Base-by-base conservation (phyloP, 2,329 filamentous ascomycete genomes). In the Gnomoniopsis smithogilvyi region DNA sequence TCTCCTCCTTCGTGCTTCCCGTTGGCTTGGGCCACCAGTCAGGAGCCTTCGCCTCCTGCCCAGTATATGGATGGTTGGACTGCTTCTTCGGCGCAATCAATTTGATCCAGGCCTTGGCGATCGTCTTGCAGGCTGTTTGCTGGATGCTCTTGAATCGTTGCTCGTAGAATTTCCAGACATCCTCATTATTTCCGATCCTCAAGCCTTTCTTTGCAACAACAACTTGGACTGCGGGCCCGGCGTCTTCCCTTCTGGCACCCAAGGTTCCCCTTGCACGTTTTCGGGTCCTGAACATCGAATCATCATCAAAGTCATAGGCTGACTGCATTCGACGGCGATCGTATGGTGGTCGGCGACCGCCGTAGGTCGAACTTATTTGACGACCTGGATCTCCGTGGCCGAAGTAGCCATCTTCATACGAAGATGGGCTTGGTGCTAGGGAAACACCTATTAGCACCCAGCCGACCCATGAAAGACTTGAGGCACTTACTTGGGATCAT, bases 31-130 rank as follows among this genome's bases (percentile, higher is more conserved):
- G 86, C 87, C 87, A 89, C 87, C 87, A 90, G 54, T 82, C 81
- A 0, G 86, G 85, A 1, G 82, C 82, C 64, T 83, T 85, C 34
- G 80, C 80, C 49, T 87, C 81, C 34, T 80, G 82, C n/a, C 80
- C 78, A 1, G 86, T 89, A 67, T 92, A 92, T 0, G 89, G 89
- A 65, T 89, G 85, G 19, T 83, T 87, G 0, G 87, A 87, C 70
- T 91, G 89, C 71, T 92, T 92, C 73, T 89, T 91, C 0, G 89
- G 89, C 65, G 90, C 88, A 2, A 92, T 84, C 1, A 84, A 79
- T 67, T 91, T 91, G 60, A 92, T 86, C 84, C 89, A 92, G 12
- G 84, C 86, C 69, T 92, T 92, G 36, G 85, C 85, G 54, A 92
- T 86, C 26, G 86, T 75, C 71, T 92, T 92, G 73, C 87, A 88